Evolutionary conservation across 306 rosid genomes (phyloP).

Genomic region (Cicer pinnatifidum): DNA sequence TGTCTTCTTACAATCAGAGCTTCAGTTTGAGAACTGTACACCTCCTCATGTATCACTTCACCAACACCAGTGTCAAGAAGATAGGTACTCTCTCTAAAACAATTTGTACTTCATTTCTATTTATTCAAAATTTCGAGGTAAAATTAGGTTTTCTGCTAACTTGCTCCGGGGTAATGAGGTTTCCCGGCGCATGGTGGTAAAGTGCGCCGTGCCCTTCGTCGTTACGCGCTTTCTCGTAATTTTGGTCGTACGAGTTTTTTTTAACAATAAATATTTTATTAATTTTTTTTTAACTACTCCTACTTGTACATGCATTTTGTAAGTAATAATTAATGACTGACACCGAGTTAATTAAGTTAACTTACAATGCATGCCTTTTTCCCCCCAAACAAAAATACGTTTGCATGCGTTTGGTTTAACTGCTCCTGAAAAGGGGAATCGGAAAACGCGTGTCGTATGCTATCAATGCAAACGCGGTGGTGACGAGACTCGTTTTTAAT

Average conservation of each 20-base stretch:
- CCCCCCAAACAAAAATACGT: no score
- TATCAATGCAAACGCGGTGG: conserved; percentile 1
- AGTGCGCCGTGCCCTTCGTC: conserved; percentile 40
- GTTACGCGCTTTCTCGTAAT: background rate
- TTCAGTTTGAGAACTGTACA: conserved; percentile 93
- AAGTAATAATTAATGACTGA: background rate
- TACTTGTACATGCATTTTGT: background rate
- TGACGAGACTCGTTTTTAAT: background rate
- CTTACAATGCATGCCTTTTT: background rate
- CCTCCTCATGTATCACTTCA: conserved; percentile 88
- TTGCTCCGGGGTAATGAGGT: background rate
- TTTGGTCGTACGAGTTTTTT: background rate
- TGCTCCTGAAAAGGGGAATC: background rate
- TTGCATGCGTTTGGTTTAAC: conserved; percentile 4
- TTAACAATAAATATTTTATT: background rate
- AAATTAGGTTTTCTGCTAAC: conserved; percentile 27
- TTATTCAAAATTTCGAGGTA: background rate
- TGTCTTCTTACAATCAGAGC: conserved; percentile 78
- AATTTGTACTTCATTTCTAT: background rate
- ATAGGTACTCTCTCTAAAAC: conserved; percentile 61
- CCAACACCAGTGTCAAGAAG: conserved; percentile 71
- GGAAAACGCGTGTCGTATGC: conserved; percentile 2
- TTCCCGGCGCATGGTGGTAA: conserved; percentile 33
- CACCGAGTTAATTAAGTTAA: background rate
- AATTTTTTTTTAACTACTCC: background rate